A percentile compares a stretch with the other conserved stretches of the same genome.
Evolutionary conservation across 345 rosid species (phyloP).

Genomic region (Psidium friedrichsthalianum): DNA sequence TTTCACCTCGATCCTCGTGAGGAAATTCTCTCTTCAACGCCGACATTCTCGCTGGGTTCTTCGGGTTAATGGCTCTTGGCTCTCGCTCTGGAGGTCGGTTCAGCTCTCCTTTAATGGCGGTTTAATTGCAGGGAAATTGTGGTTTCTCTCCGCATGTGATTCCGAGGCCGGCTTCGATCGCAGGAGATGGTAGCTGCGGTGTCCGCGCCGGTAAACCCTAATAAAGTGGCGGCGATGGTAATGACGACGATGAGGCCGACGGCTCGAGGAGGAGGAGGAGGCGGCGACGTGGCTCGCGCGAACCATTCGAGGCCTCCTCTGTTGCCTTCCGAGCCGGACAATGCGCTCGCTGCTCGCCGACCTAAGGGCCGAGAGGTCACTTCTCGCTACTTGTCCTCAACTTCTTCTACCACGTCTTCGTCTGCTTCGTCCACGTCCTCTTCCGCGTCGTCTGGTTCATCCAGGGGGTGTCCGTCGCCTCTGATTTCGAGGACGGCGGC

Average conservation of each 20-base stretch:
- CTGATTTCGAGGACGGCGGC: slow-evolving; percentile 27
- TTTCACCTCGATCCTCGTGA: background rate
- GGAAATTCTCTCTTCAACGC: background rate
- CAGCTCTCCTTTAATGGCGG: background rate
- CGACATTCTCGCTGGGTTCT: background rate
- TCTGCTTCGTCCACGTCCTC: slow-evolving; percentile 22
- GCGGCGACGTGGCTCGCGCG: slow-evolving; percentile 1
- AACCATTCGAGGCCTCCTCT: slow-evolving; percentile 43
- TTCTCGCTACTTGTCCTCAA: slow-evolving; percentile 53
- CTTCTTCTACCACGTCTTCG: slow-evolving; percentile 20
- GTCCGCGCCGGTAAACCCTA: slow-evolving; percentile 38
- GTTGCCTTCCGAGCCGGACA: slow-evolving; percentile 57
- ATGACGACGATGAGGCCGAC: background rate
- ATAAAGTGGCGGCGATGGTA: background rate
- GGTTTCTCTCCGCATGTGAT: background rate
- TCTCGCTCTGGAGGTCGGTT: too few species aligned
- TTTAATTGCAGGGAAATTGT: background rate
- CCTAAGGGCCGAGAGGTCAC: slow-evolving; percentile 60
- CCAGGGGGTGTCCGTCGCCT: slow-evolving; percentile 57
- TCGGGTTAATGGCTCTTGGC: background rate
- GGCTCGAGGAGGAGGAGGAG: background rate
- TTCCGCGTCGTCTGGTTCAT: slow-evolving; percentile 15
- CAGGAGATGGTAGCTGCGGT: slow-evolving; percentile 56
- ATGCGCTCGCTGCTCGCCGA: slow-evolving; percentile 49
- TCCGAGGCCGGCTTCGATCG: background rate